Evolutionary conservation across 352 stramenopile genomes (phyloP).

Genomic region (Thalassiosira pacifica): DNA sequence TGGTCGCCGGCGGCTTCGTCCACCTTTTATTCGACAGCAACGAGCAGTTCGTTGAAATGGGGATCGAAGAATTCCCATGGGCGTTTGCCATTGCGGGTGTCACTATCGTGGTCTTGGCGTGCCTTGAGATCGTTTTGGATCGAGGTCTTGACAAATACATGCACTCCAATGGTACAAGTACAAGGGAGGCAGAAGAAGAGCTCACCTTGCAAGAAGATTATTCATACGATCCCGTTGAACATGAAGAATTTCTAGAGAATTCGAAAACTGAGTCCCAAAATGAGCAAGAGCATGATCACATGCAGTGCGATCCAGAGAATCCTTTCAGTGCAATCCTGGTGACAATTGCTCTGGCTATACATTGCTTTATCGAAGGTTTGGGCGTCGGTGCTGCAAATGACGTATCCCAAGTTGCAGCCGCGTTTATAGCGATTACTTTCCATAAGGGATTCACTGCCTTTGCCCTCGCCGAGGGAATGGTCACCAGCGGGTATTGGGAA

Average conservation of each 20-base stretch:
- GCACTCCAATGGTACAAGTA: neutral
- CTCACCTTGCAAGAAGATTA: neutral
- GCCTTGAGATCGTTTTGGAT: constrained; percentile 20
- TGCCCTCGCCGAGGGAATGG: constrained; percentile 8
- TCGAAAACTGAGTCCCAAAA: neutral
- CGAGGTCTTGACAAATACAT: constrained; percentile 20
- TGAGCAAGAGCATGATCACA: constrained; percentile 13
- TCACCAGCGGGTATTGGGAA: constrained; percentile 27
- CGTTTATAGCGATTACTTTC: constrained; percentile 11
- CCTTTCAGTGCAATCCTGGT: neutral
- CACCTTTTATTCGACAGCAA: constrained; percentile 23
- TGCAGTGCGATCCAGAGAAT: constrained; percentile 5
- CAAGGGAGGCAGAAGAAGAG: constrained; percentile 1
- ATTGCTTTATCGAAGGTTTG: constrained; percentile 23
- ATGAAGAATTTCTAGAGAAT: too few species aligned
- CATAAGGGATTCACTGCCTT: constrained; percentile 38
- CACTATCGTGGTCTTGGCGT: constrained; percentile 8
- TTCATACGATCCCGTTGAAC: too few species aligned
- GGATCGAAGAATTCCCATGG: constrained; percentile 18
- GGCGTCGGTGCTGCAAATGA: constrained; percentile 1
- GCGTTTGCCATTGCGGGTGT: constrained; percentile 19
- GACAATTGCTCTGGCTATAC: constrained; percentile 30
- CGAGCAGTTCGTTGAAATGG: constrained; percentile 26
- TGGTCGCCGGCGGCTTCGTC: constrained; percentile 32
- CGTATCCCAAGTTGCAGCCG: neutral